Conservation (phyloP, 163 green algal species). For the Scenedesmus sp. region DNA sequence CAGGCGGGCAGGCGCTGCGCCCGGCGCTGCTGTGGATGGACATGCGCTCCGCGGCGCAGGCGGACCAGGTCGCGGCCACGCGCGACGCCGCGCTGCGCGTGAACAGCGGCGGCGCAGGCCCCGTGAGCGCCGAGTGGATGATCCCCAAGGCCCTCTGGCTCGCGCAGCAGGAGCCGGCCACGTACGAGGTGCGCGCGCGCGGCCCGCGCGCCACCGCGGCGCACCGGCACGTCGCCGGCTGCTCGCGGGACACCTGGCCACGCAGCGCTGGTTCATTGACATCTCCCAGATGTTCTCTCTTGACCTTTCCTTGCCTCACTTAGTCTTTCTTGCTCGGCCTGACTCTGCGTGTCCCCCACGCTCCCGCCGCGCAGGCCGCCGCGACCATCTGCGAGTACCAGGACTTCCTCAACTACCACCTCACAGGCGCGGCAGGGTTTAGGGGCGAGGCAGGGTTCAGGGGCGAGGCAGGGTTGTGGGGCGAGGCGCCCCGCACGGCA, state of each 20-base stretch:
- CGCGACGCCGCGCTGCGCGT: slow-evolving; percentile 68
- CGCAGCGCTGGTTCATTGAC: not conserved
- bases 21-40: slow-evolving; percentile 84
- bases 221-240: no score
- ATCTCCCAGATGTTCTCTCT: not conserved
- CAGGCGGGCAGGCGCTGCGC: slow-evolving; percentile 56
- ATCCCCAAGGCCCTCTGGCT: slow-evolving; percentile 86
- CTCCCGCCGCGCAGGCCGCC: slow-evolving; percentile 18
- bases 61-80: slow-evolving; percentile 53
- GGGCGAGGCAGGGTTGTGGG: no score
- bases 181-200: slow-evolving; percentile 49
- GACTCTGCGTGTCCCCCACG: not conserved
- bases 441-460: no score
- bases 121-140: slow-evolving; percentile 86
- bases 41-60: slow-evolving; percentile 70
- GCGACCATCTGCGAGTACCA: slow-evolving; percentile 72
- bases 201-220: no score
- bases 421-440: no score
- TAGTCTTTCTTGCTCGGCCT: not conserved
- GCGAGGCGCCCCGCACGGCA: no score
- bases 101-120: slow-evolving; percentile 74
- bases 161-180: slow-evolving; percentile 65
- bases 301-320: not conserved
- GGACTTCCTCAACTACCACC: slow-evolving; percentile 81
- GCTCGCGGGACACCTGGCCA: no score